Evolutionary conservation across 108 stramenopile genomes (phyloP).

Genomic region (Nitzschia sp.): DNA sequence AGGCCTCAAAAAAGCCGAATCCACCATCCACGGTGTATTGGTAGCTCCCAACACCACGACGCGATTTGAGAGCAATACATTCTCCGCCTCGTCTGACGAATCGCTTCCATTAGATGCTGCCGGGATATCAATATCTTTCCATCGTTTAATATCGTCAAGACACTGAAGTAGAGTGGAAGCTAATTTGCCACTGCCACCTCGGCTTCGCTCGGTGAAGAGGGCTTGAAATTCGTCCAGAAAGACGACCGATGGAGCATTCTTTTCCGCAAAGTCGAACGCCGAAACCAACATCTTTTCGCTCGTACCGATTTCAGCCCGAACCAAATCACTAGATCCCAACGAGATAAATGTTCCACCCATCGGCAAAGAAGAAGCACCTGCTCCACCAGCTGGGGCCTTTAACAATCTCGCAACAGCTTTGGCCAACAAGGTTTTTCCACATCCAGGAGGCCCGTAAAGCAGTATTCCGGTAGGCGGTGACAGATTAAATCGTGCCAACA

Average conservation of each 20-base stretch:
- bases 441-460: slow-evolving; percentile 78
- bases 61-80: slow-evolving; percentile 24
- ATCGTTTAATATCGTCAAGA: slow-evolving; percentile 76
- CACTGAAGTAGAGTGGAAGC: slow-evolving; percentile 73
- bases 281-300: slow-evolving; percentile 78
- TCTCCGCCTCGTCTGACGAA: background rate
- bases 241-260: slow-evolving; percentile 75
- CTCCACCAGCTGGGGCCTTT: slow-evolving; percentile 12
- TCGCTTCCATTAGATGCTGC: slow-evolving; percentile 1
- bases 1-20: slow-evolving; percentile 74
- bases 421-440: slow-evolving; percentile 87
- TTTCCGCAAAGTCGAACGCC: slow-evolving; percentile 69
- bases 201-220: slow-evolving; percentile 66
- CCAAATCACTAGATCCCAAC: slow-evolving; percentile 73
- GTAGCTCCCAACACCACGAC: slow-evolving; percentile 78
- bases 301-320: slow-evolving; percentile 69
- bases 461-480: slow-evolving; percentile 72
- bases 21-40: slow-evolving; percentile 84
- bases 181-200: slow-evolving; percentile 59
- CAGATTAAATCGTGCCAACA: slow-evolving; percentile 57
- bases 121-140: slow-evolving; percentile 56
- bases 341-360: slow-evolving; percentile 71
- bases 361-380: background rate
- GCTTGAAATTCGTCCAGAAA: slow-evolving; percentile 89
- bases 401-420: slow-evolving; percentile 63